Percentiles rank a stretch among this genome's conserved stretches.
Conservation (phyloP, 345 rosid genomes). For the Geranium rotundifolium region DNA sequence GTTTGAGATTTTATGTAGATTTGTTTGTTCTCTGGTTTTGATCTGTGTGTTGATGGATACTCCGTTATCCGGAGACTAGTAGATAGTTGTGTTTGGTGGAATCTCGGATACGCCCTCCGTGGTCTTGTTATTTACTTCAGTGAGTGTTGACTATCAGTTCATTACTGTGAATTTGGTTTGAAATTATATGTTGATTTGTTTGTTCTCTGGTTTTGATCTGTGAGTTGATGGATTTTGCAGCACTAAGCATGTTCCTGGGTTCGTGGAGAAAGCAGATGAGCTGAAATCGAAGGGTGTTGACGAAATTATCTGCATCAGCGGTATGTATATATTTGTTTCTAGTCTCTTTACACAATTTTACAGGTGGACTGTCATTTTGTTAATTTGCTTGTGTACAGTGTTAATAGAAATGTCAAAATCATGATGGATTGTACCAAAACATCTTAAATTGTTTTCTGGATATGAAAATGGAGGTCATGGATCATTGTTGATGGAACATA, state of each 20-base stretch:
- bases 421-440: too few relatives aligned
- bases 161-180: neutral
- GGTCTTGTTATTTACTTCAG: too few relatives aligned
- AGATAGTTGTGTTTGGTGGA: neutral
- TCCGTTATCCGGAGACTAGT: too few relatives aligned
- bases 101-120: too few relatives aligned
- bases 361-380: neutral
- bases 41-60: too few relatives aligned
- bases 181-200: neutral
- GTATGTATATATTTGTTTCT: conserved; percentile 33
- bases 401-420: too few relatives aligned
- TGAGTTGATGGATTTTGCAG: conserved; percentile 23
- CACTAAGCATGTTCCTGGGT: conserved; percentile 92
- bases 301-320: conserved; percentile 75
- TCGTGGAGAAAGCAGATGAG: conserved; percentile 76
- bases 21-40: too few relatives aligned
- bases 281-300: conserved; percentile 73
- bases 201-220: neutral
- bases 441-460: too few relatives aligned
- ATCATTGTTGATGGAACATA: too few relatives aligned
- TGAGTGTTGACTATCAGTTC: too few relatives aligned
- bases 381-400: neutral
- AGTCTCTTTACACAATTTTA: neutral
- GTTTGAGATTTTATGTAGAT: too few relatives aligned
- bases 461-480: too few relatives aligned